phyloP scores from a whole-genome alignment of 2,329 filamentous ascomycete species.

The Fusarium tanahbumbuense region DNA sequence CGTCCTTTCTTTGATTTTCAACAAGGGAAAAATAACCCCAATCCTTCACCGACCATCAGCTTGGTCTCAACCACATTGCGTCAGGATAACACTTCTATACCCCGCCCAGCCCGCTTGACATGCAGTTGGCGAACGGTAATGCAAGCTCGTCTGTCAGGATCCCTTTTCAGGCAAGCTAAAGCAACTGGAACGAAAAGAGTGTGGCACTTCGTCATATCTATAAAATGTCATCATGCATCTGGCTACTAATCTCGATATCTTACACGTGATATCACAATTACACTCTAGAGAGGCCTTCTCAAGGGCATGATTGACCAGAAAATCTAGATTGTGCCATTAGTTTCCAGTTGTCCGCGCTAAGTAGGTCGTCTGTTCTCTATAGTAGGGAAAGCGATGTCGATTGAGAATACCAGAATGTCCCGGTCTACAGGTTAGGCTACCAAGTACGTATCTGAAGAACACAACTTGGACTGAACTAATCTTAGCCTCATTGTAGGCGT shows the following conservation, averaged over 20 bases:
- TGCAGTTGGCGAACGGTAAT: constrained; percentile 27
- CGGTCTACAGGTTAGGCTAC: not conserved
- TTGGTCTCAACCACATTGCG: constrained; percentile 23
- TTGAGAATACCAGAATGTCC: not conserved
- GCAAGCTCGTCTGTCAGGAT: not conserved
- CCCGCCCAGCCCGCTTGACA: constrained; percentile 30
- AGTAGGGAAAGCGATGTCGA: not conserved
- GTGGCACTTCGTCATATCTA: constrained; percentile 24
- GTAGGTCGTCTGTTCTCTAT: not conserved
- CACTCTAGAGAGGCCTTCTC: not conserved
- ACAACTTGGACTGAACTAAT: not conserved
- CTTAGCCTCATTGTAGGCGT: not conserved
- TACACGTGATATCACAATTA: constrained; percentile 34
- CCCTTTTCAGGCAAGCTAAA: constrained; percentile 16
- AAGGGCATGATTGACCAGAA: constrained; percentile 6
- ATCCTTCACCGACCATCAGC: constrained; percentile 24
- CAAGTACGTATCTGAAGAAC: not conserved
- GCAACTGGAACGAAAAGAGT: constrained; percentile 31
- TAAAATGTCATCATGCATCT: constrained; percentile 38
- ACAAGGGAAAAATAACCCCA: constrained; percentile 1
- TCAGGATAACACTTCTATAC: constrained; percentile 23
- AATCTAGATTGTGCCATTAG: not conserved
- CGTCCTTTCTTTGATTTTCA: constrained; percentile 1
- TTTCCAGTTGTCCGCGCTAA: not conserved
- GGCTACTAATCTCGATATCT: not conserved